A percentile compares a stretch with the other conserved stretches of the same genome.
These are phyloP conservation scores for Saprolegnia diclina DNA, from an alignment of 352 stramenopile species.

Conservation along the genomic window DNA sequence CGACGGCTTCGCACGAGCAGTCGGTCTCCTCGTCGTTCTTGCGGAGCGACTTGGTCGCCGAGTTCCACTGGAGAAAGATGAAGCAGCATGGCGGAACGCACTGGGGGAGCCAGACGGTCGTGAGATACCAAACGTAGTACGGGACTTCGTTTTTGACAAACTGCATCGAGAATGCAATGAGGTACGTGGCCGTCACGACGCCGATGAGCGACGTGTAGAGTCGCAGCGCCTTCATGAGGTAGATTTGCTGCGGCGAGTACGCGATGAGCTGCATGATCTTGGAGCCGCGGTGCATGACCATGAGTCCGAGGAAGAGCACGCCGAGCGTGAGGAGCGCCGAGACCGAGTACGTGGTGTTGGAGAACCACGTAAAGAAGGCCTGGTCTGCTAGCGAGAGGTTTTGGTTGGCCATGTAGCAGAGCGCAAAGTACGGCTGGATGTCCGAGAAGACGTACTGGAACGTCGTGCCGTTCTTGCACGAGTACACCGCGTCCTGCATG, in stretches of 20 bases:
- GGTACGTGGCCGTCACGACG: conserved; percentile 77
- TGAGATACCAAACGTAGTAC: conserved; percentile 86
- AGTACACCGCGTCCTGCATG: conserved; percentile 57
- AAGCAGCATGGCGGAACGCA: conserved; percentile 64
- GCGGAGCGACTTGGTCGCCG: conserved; percentile 39
- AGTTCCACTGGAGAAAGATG: conserved; percentile 65
- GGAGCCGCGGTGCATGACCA: conserved; percentile 75
- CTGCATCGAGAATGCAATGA: conserved; percentile 79
- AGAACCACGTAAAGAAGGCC: conserved; percentile 64
- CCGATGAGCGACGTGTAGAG: conserved; percentile 83
- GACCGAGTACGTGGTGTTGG: conserved; percentile 68
- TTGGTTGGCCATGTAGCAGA: conserved; percentile 58
- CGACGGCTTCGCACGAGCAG: conserved; percentile 54
- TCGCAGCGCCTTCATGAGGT: conserved; percentile 77
- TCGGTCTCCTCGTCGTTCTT: conserved; percentile 45
- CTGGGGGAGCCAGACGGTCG: conserved; percentile 81
- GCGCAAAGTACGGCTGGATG: conserved; percentile 79
- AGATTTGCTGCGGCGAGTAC: conserved; percentile 46
- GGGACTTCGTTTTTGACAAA: conserved; percentile 60
- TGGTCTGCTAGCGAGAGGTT: conserved; percentile 36
- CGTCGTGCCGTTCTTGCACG: conserved; percentile 51
- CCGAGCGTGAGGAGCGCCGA: conserved; percentile 71
- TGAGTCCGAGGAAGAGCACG: conserved; percentile 74
- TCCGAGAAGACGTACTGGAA: conserved; percentile 72
- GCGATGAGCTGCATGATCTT: conserved; percentile 68